Base-by-base conservation (phyloP, 2,329 filamentous ascomycete genomes). In the Acarospora socialis region DNA sequence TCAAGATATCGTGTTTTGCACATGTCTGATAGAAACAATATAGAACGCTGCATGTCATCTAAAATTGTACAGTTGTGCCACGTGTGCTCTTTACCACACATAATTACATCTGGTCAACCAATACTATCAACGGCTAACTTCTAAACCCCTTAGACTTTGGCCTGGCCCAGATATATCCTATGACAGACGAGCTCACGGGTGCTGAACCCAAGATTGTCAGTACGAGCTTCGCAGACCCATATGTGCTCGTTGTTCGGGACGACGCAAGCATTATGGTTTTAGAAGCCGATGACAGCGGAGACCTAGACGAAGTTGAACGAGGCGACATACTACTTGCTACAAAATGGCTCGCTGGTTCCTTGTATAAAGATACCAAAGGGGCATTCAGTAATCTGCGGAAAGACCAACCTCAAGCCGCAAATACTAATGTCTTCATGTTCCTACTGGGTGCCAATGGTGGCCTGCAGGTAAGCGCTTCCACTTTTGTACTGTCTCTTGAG, bases 151-250 rank as follows among this genome's bases (percentile, higher is more conserved):
- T 47, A 83, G 82, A 92, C 53, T 70, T 98, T 37, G 81, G 79
- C 7, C 67, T 98, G 32, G 77, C 77, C 27, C 87, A 95, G 48
- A 95, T 98, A 33, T 68, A 94, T 30, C 83, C 86, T 1, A 83
- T 95, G 69, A 71, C 82, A 39, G 90, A 95, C 46, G 90, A 93
- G 46, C 81, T 90, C 42, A 86, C 77, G 0, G 84, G 80, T 8
- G 53, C 71, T 13, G 82, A 93, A 46, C 77, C 82, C 4, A 69
- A 77, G 32, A 77, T 90, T 24, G 61, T 84, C 27, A 79, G 74
- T 46, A 79, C 81, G 21, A 92, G 81, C 50, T 86, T 95, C 45
- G 72, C 72, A 13, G 87, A 95, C 44, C 83, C 83, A 0, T 94
- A 84, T 48, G 56, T 98, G 8, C 61, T 93, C 2, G 67, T 95